A percentile compares a stretch with the other conserved stretches of the same genome.
phyloP scores from a whole-genome alignment of 1,284 basidiomycete genomes.

The Rhodotorula sp. region DNA sequence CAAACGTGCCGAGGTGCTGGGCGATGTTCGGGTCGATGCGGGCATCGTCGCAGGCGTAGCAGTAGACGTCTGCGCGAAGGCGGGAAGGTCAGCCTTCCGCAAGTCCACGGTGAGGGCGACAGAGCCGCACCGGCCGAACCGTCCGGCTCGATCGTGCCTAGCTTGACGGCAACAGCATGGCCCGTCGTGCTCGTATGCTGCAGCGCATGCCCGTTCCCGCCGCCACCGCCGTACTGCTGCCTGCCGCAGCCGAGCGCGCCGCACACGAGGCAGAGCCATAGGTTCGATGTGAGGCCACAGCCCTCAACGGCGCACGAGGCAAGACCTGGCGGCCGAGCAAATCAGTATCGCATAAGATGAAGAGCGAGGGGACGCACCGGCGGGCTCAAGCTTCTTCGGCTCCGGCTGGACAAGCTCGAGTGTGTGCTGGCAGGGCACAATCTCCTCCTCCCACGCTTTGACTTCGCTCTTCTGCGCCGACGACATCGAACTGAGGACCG shows the following conservation, averaged over 20 bases:
- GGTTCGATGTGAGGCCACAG: conserved; percentile 81
- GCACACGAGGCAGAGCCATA: conserved; percentile 94
- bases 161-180: conserved; percentile 86
- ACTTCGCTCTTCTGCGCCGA: conserved; percentile 91
- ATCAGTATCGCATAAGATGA: too few species aligned
- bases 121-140: conserved; percentile 74
- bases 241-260: conserved; percentile 94
- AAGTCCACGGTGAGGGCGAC: not conserved
- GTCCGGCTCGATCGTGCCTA: conserved; percentile 96
- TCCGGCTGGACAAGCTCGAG: conserved; percentile 71
- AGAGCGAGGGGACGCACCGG: conserved; percentile 52
- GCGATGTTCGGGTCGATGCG: conserved; percentile 78
- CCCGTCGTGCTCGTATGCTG: conserved; percentile 73
- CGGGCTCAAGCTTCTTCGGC: conserved; percentile 59
- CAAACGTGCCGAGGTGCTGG: conserved; percentile 75
- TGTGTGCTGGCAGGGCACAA: conserved; percentile 83
- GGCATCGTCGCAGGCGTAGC: conserved; percentile 88
- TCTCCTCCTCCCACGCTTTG: conserved; percentile 97
- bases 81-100: not conserved
- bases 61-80: conserved; percentile 80
- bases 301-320: conserved; percentile 55
- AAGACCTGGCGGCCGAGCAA: conserved; percentile 58
- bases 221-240: conserved; percentile 78
- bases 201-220: conserved; percentile 89
- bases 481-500: conserved; percentile 77